Conservation (phyloP, 2,329 filamentous ascomycete species). For the Aspergillus sclerotialis region DNA sequence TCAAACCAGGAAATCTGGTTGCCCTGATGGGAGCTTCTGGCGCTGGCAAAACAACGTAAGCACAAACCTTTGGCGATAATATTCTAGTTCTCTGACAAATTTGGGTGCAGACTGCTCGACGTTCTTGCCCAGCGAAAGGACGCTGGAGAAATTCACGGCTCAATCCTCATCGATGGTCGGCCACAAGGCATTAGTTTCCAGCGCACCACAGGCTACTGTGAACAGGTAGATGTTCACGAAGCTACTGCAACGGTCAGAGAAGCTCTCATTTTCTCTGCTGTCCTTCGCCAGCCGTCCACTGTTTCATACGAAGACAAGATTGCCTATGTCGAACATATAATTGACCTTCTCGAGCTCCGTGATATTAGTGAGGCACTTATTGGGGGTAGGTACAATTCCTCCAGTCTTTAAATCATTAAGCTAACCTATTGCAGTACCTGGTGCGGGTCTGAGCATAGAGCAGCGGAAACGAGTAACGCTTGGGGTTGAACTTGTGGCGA, state of each 20-base stretch:
- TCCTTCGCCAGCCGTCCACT: slow-evolving; percentile 52
- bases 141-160: slow-evolving; percentile 35
- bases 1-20: slow-evolving; percentile 67
- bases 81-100: neutral
- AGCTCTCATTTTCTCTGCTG: slow-evolving; percentile 57
- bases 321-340: slow-evolving; percentile 58
- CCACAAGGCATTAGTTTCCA: slow-evolving; percentile 42
- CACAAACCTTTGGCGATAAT: neutral
- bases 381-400: slow-evolving; percentile 41
- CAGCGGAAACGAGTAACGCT: slow-evolving; percentile 59
- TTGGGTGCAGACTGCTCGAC: slow-evolving; percentile 36
- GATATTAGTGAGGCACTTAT: slow-evolving; percentile 58
- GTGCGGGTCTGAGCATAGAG: slow-evolving; percentile 56
- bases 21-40: slow-evolving; percentile 79
- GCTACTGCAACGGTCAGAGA: slow-evolving; percentile 57
- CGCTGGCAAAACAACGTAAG: slow-evolving; percentile 47
- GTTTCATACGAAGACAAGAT: slow-evolving; percentile 53
- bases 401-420: no score
- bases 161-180: slow-evolving; percentile 37
- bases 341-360: slow-evolving; percentile 58
- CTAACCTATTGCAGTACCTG: slow-evolving; percentile 28
- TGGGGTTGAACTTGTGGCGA: slow-evolving; percentile 54
- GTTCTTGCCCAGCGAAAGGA: slow-evolving; percentile 38
- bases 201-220: slow-evolving; percentile 45
- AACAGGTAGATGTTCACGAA: slow-evolving; percentile 61